phyloP scores from a whole-genome alignment of 2,329 filamentous ascomycete species.

The Teratosphaeria destructans region DNA sequence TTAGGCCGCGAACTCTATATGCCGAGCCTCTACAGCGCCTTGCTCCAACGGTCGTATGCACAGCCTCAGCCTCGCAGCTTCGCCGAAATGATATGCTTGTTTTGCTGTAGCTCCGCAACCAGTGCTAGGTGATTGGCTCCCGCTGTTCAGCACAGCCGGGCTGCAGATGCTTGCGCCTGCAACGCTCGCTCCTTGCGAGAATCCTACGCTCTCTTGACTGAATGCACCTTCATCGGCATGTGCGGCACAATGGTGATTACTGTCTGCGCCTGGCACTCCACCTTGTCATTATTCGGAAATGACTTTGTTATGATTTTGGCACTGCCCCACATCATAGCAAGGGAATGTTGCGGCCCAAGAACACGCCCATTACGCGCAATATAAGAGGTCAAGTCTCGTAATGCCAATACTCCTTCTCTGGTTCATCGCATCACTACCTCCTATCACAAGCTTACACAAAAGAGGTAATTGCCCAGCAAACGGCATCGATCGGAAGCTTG shows the following conservation, averaged over 20 bases:
- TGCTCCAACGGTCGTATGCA: background rate
- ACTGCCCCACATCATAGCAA: background rate
- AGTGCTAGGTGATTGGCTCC: background rate
- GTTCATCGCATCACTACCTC: background rate
- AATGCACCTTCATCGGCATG: background rate
- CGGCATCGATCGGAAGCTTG: background rate
- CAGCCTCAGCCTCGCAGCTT: background rate
- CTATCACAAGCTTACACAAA: background rate
- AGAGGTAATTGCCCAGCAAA: background rate
- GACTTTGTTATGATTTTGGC: background rate
- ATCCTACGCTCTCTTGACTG: background rate
- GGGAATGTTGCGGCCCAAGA: background rate
- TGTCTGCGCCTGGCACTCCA: background rate
- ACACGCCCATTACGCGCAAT: background rate
- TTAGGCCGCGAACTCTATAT: background rate
- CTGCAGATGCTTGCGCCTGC: background rate
- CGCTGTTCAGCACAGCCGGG: background rate
- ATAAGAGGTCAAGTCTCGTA: background rate
- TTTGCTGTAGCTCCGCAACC: background rate
- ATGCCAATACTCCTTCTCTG: background rate
- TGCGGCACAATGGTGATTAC: background rate
- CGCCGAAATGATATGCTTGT: background rate
- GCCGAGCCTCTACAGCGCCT: background rate
- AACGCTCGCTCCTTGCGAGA: background rate
- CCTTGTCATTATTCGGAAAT: background rate